Conservation (phyloP, 2,329 filamentous ascomycete species). For the Aspergillus arachidicola region DNA sequence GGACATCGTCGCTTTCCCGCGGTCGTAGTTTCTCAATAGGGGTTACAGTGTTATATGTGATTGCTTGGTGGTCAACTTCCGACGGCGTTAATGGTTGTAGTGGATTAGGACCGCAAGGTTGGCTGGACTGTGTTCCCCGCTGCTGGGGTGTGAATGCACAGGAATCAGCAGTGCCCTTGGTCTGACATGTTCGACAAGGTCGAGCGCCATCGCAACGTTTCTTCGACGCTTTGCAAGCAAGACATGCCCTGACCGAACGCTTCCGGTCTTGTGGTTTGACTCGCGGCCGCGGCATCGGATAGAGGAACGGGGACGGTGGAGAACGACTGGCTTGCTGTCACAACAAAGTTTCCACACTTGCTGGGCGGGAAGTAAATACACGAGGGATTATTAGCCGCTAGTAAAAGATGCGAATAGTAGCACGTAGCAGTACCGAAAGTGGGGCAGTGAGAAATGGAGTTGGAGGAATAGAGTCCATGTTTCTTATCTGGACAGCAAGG, state of each 20-base stretch:
- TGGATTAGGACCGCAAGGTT: neutral
- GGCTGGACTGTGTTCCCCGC: neutral
- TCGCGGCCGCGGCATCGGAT: slow-evolving; percentile 55
- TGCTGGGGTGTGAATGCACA: slow-evolving; percentile 40
- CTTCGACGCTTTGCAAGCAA: slow-evolving; percentile 53
- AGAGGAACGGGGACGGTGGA: neutral
- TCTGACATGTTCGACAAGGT: slow-evolving; percentile 53
- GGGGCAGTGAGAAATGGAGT: neutral
- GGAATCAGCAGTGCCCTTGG: slow-evolving; percentile 44
- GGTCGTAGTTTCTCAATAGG: neutral
- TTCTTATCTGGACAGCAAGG: neutral
- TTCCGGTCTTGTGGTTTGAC: slow-evolving; percentile 54
- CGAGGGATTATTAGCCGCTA: neutral
- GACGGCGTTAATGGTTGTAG: neutral
- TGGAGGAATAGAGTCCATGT: neutral
- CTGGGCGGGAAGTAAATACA: neutral
- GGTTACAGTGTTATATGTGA: neutral
- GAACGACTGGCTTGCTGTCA: neutral
- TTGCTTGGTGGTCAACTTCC: neutral
- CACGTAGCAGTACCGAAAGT: neutral
- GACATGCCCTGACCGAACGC: slow-evolving; percentile 53
- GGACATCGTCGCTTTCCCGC: slow-evolving; percentile 1
- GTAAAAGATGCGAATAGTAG: neutral
- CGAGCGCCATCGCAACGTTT: slow-evolving; percentile 54
- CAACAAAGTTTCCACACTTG: neutral